Evolutionary conservation across 371 early-diverging fungal species (phyloP).

Genomic region (Mucor velutinosus): DNA sequence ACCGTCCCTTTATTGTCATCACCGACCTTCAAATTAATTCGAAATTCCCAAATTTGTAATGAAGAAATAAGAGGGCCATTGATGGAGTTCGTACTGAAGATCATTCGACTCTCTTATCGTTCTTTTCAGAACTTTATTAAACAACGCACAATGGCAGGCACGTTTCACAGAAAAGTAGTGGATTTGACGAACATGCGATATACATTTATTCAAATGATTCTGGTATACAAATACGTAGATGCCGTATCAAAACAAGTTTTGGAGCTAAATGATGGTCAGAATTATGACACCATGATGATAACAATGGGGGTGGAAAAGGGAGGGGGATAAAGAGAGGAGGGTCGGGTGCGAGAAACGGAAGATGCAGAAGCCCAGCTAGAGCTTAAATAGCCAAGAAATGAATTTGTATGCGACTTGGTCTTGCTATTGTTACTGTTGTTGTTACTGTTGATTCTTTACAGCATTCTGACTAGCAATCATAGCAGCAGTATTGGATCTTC

Average conservation of each 20-base stretch:
- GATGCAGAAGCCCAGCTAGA: neutral
- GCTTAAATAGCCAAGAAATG: neutral
- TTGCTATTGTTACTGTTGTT: neutral
- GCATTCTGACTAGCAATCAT: neutral
- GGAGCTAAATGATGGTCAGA: neutral
- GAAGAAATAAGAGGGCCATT: too few relatives aligned
- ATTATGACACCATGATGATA: neutral
- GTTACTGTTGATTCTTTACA: neutral
- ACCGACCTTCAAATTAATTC: too few relatives aligned
- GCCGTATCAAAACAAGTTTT: too few relatives aligned
- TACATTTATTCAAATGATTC: neutral
- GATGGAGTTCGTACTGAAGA: neutral
- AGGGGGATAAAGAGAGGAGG: neutral
- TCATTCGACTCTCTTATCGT: neutral
- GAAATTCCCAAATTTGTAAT: too few relatives aligned
- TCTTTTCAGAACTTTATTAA: neutral
- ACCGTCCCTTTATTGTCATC: too few relatives aligned
- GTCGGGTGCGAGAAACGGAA: neutral
- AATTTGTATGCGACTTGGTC: neutral
- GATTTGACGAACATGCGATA: neutral
- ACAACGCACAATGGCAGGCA: neutral
- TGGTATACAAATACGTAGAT: neutral
- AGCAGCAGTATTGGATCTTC: slow-evolving; percentile 10
- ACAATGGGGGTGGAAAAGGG: neutral
- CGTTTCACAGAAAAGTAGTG: neutral